phyloP scores from a whole-genome alignment of 2,329 filamentous ascomycete genomes.

The Diaporthe australafricana region DNA sequence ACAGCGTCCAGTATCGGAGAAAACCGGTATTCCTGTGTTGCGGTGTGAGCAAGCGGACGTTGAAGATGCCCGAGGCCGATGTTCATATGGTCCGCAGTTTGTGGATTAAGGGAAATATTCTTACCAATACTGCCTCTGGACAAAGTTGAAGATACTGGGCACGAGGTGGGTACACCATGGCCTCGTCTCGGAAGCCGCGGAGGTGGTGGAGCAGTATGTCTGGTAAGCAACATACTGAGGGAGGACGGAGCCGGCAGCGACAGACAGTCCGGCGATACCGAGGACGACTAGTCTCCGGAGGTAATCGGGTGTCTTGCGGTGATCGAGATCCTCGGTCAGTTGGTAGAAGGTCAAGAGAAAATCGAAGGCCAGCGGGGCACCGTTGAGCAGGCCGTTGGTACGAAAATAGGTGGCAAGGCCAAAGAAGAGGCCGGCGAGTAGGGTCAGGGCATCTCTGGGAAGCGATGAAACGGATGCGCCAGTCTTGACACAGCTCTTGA shows the following conservation, averaged over 20 bases:
- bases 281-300: conserved; percentile 68
- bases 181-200: conserved; percentile 52
- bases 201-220: conserved; percentile 69
- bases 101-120: conserved; percentile 41
- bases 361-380: conserved; percentile 78
- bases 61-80: not conserved
- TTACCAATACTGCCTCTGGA: conserved; percentile 92
- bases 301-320: conserved; percentile 49
- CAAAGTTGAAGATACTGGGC: conserved; percentile 92
- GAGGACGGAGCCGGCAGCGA: conserved; percentile 74
- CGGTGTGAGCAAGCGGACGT: conserved; percentile 17
- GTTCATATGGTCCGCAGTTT: not conserved
- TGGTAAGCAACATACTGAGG: conserved; percentile 83
- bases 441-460: conserved; percentile 59
- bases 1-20: conserved; percentile 88
- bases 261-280: conserved; percentile 73
- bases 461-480: conserved; percentile 42
- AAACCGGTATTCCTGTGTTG: conserved; percentile 83
- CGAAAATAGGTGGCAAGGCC: conserved; percentile 79
- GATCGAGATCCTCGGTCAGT: conserved; percentile 53
- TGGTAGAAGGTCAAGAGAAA: conserved; percentile 50
- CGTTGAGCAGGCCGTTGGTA: conserved; percentile 88
- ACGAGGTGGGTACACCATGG: conserved; percentile 81
- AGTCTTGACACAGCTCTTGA: conserved; percentile 56
- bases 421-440: conserved; percentile 76